Evolutionary conservation across 2,329 filamentous ascomycete species (phyloP).

Genomic region (Trichoderma afroharzianum): DNA sequence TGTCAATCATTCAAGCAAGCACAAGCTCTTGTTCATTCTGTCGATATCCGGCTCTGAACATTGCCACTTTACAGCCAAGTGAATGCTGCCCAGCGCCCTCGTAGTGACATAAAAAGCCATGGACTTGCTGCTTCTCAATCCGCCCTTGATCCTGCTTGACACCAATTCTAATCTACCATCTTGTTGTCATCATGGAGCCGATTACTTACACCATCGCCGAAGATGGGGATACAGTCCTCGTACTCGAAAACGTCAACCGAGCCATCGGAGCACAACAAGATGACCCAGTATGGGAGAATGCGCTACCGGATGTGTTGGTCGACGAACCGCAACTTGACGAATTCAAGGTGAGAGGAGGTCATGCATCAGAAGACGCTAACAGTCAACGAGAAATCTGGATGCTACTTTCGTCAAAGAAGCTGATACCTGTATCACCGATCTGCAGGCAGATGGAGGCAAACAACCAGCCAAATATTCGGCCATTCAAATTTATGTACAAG

Average conservation of each 20-base stretch:
- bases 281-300: neutral
- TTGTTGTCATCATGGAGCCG: neutral
- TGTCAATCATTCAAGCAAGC: too few species aligned
- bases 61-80: neutral
- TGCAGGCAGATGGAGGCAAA: conserved; percentile 18
- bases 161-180: neutral
- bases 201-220: neutral
- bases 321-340: neutral
- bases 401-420: conserved; percentile 33
- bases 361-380: neutral
- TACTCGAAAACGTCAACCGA: neutral
- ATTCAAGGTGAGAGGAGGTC: neutral
- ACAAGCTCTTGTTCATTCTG: neutral
- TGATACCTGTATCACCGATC: conserved; percentile 30
- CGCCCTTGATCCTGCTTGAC: neutral
- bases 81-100: neutral
- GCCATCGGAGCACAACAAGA: neutral
- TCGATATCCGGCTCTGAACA: neutral
- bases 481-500: neutral
- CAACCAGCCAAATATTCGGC: conserved; percentile 1
- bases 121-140: neutral
- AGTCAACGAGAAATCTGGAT: conserved; percentile 1
- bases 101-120: neutral
- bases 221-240: conserved; percentile 6
- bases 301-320: neutral